Evolutionary conservation across 169 alveolate species (phyloP).

Genomic region (Eimeria praecox): DNA sequence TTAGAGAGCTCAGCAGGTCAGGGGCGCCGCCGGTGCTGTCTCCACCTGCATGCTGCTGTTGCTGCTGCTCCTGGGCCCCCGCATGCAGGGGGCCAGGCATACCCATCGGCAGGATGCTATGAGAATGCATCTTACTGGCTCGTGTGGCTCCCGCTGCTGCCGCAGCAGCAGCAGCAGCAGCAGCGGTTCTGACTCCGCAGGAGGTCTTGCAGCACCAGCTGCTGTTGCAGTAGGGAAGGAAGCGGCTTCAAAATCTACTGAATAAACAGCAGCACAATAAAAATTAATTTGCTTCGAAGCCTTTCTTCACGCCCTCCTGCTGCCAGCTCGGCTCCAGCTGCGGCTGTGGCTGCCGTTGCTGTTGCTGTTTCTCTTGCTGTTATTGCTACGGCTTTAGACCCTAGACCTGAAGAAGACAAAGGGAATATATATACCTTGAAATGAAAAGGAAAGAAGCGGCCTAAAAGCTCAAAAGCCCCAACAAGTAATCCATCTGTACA

Average conservation of each 20-base stretch:
- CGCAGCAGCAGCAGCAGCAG: constrained; percentile 26
- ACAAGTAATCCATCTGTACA: not conserved
- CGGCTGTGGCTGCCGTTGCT: not conserved
- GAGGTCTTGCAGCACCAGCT: not conserved
- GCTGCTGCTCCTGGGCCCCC: constrained; percentile 29
- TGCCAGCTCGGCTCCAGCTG: not conserved
- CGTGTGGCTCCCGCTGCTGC: constrained; percentile 23
- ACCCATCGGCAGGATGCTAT: constrained; percentile 17
- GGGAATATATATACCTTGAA: not conserved
- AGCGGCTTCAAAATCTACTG: not conserved
- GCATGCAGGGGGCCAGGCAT: not conserved
- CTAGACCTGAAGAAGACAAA: not conserved
- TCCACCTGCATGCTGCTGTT: constrained; percentile 5
- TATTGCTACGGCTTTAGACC: not conserved
- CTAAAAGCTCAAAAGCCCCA: not conserved
- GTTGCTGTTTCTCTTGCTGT: not conserved
- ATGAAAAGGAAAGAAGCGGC: not conserved
- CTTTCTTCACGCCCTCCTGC: not conserved
- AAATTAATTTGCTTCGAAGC: not conserved
- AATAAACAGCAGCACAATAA: not conserved
- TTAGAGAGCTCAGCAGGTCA: constrained; percentile 38
- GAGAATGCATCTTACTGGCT: constrained; percentile 36
- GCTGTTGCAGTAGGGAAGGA: not conserved
- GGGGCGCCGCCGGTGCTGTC: constrained; percentile 23
- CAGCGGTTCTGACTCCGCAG: not conserved